Percentiles rank a stretch among this genome's conserved stretches.
Evolutionary conservation across 257 asterid genomes (phyloP).

Genomic region (Solanum paucissectum): DNA sequence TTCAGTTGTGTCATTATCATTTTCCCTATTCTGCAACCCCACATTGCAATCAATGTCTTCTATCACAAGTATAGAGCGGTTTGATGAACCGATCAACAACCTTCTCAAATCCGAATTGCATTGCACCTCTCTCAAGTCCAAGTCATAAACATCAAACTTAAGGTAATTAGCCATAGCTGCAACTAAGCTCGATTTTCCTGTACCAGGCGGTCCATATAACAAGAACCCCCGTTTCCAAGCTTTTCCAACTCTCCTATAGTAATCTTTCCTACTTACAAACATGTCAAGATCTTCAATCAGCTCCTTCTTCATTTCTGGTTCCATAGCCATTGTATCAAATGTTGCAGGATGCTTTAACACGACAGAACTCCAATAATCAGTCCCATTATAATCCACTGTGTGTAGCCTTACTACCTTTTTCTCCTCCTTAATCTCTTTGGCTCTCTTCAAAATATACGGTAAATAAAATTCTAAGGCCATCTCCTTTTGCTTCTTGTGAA

Average conservation of each 20-base stretch:
- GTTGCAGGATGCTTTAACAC: conserved; percentile 62
- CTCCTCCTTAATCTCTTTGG: conserved; percentile 48
- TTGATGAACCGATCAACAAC: conserved; percentile 59
- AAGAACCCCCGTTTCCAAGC: conserved; percentile 84
- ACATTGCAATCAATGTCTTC: conserved; percentile 77
- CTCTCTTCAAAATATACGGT: conserved; percentile 22
- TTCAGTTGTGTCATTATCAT: conserved; percentile 20
- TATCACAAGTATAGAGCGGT: conserved; percentile 57
- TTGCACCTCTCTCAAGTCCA: conserved; percentile 64
- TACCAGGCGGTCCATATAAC: conserved; percentile 75
- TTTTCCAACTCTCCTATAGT: conserved; percentile 60
- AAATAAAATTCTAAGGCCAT: conserved; percentile 32
- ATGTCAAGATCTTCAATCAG: conserved; percentile 51
- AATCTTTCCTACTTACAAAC: conserved; percentile 54
- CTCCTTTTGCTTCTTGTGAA: conserved; percentile 42
- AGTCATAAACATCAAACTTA: conserved; percentile 69
- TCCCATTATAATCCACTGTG: conserved; percentile 54
- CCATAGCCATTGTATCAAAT: conserved; percentile 61
- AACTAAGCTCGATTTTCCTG: conserved; percentile 73
- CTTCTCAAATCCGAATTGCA: conserved; percentile 80
- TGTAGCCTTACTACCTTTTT: conserved; percentile 41
- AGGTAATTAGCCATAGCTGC: conserved; percentile 81
- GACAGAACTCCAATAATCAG: conserved; percentile 67
- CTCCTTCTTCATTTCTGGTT: conserved; percentile 24
- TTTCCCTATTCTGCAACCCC: conserved; percentile 43